Base-by-base conservation (phyloP, 208 protist genomes). In the Wallacemonas collosoma region DNA sequence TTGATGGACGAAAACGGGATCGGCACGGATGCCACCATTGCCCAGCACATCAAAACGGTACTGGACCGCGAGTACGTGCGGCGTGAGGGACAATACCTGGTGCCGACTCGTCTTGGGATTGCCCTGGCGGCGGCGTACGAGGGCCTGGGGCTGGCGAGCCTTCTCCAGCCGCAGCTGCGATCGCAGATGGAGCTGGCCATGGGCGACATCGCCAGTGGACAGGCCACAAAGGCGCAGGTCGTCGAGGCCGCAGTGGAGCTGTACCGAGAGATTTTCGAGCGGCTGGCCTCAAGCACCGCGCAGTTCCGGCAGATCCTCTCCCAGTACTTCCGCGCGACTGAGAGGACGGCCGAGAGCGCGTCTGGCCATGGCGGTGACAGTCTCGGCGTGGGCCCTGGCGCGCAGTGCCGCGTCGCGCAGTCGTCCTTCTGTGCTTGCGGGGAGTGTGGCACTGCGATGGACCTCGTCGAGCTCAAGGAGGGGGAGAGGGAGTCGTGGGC, bases 1-100 rank as follows among this genome's bases (percentile, higher is more conserved):
- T 41, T 96, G 36, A 99, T 99, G 99, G 98, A 99, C 73, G 81
- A 91, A 53, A 93, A 99, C 72, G 95, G 96, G 41, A 99, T 99
- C 71, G 99, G 99, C 36, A 99, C 99, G 1, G 99, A 99, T 88
- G 99, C 99, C 5, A 99, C 99, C 2, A 99, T 99, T 60, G 98
- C 98, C 4, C 85, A 98, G 80, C 99, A 99, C 86, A 99, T 99
- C 71, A 87, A 98, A 77, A 99, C 87, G 0, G 94, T 99, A 11
- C 71, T 98, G 48, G 86, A 98, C 2, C 80, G 98, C 41, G 85
- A 89, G 53, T 99, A 99, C 73, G 95, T 95, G 51, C 82, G 75
- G 51, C 95, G 95, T 41, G 87, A 96, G 54, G 53, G 76, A 51
- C 74, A 86, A 68, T 35, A 41, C 35, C 94, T 99, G 56, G 67